Percentiles rank a stretch among this genome's conserved stretches.
Conservation (phyloP, 306 rosid genomes). For the Quercus ilex region DNA sequence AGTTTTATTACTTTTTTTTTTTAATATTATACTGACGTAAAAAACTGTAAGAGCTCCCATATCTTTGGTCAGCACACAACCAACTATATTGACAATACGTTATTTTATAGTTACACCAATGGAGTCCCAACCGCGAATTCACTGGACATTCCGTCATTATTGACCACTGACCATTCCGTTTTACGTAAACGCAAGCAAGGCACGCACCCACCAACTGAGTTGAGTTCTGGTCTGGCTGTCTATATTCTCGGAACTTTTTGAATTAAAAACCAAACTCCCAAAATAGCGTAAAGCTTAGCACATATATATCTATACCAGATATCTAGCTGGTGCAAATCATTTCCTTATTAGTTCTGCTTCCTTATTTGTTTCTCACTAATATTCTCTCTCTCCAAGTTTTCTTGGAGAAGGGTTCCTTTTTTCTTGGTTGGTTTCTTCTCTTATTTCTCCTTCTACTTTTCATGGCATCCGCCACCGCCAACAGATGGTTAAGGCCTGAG, state of each 20-base stretch:
- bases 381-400: not conserved
- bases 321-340: not conserved
- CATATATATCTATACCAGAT: not conserved
- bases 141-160: not conserved
- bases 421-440: slow-evolving; percentile 1
- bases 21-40: too few species aligned
- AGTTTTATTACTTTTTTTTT: too few species aligned
- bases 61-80: too few species aligned
- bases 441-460: slow-evolving; percentile 6
- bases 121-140: too few species aligned
- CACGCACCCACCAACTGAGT: too few species aligned
- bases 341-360: not conserved
- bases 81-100: too few species aligned
- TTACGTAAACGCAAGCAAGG: not conserved
- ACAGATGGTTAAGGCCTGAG: slow-evolving; percentile 90
- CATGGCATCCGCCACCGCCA: slow-evolving; percentile 34
- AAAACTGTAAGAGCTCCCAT: too few species aligned
- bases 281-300: not conserved
- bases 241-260: not conserved
- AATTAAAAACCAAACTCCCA: not conserved
- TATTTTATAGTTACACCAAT: too few species aligned
- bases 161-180: not conserved
- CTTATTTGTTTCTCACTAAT: slow-evolving; percentile 3
- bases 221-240: not conserved
- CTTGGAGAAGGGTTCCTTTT: slow-evolving; percentile 12